phyloP scores from a whole-genome alignment of 805 yeast genomes.

The Nadsonia fulvescens region DNA sequence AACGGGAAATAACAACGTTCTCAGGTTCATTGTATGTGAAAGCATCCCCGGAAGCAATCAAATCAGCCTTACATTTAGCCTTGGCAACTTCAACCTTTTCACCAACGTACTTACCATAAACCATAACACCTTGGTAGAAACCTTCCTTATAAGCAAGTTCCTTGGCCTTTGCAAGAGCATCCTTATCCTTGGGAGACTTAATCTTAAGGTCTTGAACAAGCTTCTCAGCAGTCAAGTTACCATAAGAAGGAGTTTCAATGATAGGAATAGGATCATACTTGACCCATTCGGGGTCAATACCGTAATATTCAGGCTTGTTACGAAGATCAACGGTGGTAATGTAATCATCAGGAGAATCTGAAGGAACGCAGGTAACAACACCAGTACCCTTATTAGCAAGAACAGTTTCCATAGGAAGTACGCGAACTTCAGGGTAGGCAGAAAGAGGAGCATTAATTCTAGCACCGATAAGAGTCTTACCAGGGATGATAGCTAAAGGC shows the following conservation, averaged over 20 bases:
- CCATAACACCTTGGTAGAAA: conserved; percentile 74
- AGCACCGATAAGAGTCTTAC: conserved; percentile 68
- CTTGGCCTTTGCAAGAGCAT: conserved; percentile 78
- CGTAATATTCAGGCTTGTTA: conserved; percentile 81
- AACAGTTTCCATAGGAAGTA: conserved; percentile 95
- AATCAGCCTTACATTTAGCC: conserved; percentile 65
- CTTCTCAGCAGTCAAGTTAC: conserved; percentile 71
- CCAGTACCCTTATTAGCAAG: conserved; percentile 89
- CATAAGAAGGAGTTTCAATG: conserved; percentile 68
- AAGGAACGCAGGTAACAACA: conserved; percentile 96
- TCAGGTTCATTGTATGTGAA: conserved; percentile 93
- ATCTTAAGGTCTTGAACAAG: conserved; percentile 78
- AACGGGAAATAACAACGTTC: conserved; percentile 72
- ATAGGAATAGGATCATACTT: conserved; percentile 53
- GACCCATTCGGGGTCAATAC: conserved; percentile 77
- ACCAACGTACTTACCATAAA: conserved; percentile 69
- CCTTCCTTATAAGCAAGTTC: conserved; percentile 94
- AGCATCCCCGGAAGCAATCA: conserved; percentile 61
- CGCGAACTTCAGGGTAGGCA: conserved; percentile 46
- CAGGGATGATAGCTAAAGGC: conserved; percentile 41
- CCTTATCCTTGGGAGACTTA: conserved; percentile 82
- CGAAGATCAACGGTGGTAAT: conserved; percentile 70
- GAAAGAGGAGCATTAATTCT: conserved; percentile 75
- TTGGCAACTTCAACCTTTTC: conserved; percentile 84
- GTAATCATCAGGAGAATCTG: conserved; percentile 97